Base-by-base conservation (phyloP, 345 rosid species). In the Psidium guajava region DNA sequence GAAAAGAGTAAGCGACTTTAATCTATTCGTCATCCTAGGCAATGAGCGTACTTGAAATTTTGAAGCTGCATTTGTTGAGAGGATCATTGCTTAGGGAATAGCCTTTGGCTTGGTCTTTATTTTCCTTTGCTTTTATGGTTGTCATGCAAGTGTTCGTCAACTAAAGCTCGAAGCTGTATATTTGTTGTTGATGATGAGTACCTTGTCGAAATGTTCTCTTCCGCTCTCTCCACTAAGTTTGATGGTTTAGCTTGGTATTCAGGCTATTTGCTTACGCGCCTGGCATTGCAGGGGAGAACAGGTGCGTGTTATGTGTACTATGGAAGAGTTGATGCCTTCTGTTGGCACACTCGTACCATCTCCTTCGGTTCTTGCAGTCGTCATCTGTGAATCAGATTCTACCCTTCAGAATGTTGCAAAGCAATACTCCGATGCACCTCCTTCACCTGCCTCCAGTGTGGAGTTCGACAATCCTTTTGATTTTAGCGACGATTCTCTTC, bases 251-350 rank as follows among this genome's bases (percentile, higher is more conserved):
- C 51, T 55, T 83, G 87, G 80, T 15, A 83, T 85, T 54, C 57
- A 86, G 82, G 86, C 89, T 49, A 82, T 82, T 81, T 82, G 82
- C 89, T 89, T 85, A 85, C 81, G 57, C 89, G 82, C 86, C 25
- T 88, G 82, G 89, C 69, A 84, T 91, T 50, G 85, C 92, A 95
- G 98, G 87, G 97, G 98, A 87, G 97, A 95, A 88, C 99, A 95
- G 94, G 91, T 92, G 89, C 96, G 96, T 89, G 85, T 91, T 87
- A 90, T 95, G 95, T 92, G 98, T 88, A 91, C 36, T 36, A 91
- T 95, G 91, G 98, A 97, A 88, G 99, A 97, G 87, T 88, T 95
- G 88, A 91, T 96, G 93, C 99, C 99, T 58, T 92, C 99, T 84
- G 90, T 95, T 87, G 97, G 97, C 75, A 89, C 96, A 82, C 87